Conservation (phyloP, 2,329 filamentous ascomycete species). For the Juglanconis sp. region DNA sequence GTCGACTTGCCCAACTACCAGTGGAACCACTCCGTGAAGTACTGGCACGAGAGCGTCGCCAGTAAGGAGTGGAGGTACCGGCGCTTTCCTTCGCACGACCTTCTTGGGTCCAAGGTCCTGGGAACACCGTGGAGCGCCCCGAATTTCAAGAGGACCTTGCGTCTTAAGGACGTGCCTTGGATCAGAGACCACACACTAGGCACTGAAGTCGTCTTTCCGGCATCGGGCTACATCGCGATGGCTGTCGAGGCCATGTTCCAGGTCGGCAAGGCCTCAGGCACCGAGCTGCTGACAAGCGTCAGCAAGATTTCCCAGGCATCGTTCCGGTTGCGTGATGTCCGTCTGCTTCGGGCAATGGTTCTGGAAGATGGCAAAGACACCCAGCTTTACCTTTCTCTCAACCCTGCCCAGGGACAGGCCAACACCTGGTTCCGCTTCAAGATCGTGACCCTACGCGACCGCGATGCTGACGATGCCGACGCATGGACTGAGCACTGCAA, state of each 20-base stretch:
- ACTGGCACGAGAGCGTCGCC: slow-evolving; percentile 1
- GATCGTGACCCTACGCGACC: background rate
- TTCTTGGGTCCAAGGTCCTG: slow-evolving; percentile 9
- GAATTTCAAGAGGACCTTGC: slow-evolving; percentile 3
- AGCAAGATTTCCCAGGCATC: background rate
- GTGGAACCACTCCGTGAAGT: slow-evolving; percentile 23
- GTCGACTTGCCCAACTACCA: slow-evolving; percentile 26
- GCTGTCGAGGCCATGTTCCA: slow-evolving; percentile 20
- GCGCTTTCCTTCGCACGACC: slow-evolving; percentile 3
- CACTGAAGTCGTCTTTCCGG: slow-evolving; percentile 21
- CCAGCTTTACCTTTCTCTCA: background rate
- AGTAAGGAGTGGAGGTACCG: slow-evolving; percentile 7
- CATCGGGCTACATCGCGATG: slow-evolving; percentile 18
- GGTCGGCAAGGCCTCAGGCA: slow-evolving; percentile 2
- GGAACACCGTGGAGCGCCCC: slow-evolving; percentile 2
- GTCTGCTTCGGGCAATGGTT: background rate
- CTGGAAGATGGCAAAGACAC: background rate
- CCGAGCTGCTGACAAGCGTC: background rate
- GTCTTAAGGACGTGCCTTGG: slow-evolving; percentile 30
- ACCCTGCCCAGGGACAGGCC: background rate
- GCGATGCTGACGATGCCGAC: background rate
- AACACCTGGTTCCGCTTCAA: background rate
- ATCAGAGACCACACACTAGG: slow-evolving; percentile 26
- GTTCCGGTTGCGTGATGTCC: background rate
- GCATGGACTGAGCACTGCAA: background rate